These are phyloP conservation scores for Aspergillus leporis DNA, from an alignment of 495 filamentous ascomycete species.

Conservation along the genomic window DNA sequence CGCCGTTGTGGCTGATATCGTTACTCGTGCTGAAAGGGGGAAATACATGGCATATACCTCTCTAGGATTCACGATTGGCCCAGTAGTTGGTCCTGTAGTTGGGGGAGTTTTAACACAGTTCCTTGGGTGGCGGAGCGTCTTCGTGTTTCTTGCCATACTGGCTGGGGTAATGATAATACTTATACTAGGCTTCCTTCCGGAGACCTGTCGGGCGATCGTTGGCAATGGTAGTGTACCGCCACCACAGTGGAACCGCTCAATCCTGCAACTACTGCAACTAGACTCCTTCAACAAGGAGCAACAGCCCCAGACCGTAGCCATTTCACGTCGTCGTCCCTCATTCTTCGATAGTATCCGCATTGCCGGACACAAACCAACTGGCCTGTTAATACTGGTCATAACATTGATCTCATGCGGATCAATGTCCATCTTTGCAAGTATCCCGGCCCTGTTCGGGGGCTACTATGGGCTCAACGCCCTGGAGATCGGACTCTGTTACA, in stretches of 20 bases:
- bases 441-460: neutral
- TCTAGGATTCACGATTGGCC: constrained; percentile 29
- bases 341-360: neutral
- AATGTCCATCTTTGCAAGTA: neutral
- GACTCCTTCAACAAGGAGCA: neutral
- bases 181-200: constrained; percentile 28
- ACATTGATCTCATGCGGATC: neutral
- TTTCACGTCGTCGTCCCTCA: neutral
- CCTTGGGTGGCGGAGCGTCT: constrained; percentile 65
- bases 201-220: constrained; percentile 40
- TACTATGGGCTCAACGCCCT: constrained; percentile 37
- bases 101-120: constrained; percentile 61
- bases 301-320: too few relatives aligned
- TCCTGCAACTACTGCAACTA: neutral
- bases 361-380: neutral
- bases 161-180: constrained; percentile 33
- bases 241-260: constrained; percentile 28
- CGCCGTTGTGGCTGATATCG: constrained; percentile 34
- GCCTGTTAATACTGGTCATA: neutral
- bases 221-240: constrained; percentile 41
- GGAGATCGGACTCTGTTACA: constrained; percentile 38
- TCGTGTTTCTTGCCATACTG: constrained; percentile 67
- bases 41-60: constrained; percentile 31
- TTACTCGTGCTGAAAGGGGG: constrained; percentile 36
- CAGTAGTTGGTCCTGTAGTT: constrained; percentile 55